phyloP scores from a whole-genome alignment of 257 asterid species.

The Perilla frutescens region DNA sequence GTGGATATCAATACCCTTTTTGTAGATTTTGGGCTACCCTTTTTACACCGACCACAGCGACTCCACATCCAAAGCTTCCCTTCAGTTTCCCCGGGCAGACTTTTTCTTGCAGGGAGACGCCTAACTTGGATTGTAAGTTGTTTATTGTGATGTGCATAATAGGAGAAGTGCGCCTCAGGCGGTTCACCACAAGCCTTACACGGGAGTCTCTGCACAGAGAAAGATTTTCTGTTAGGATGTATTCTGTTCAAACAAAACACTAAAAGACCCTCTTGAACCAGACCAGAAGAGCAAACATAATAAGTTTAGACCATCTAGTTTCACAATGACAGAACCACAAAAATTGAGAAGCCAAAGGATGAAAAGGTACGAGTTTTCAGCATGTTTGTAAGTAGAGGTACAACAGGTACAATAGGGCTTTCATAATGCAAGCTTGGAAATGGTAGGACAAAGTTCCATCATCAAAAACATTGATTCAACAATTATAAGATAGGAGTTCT shows the following conservation, averaged over 20 bases:
- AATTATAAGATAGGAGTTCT: constrained; percentile 22
- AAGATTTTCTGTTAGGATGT: not conserved
- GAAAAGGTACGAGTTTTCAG: constrained; percentile 9
- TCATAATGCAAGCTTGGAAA: constrained; percentile 4
- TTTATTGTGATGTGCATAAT: constrained; percentile 89
- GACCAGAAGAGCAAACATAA: not conserved
- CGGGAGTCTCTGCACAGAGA: constrained; percentile 63
- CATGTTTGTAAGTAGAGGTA: not conserved
- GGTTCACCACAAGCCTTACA: constrained; percentile 77
- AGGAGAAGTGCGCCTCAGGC: constrained; percentile 73
- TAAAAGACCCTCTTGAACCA: constrained; percentile 3
- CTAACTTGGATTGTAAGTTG: constrained; percentile 84
- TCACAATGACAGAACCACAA: not conserved
- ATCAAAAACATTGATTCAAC: constrained; percentile 17
- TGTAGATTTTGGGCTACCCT: constrained; percentile 63
- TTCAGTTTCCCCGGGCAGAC: constrained; percentile 78
- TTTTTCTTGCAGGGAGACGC: constrained; percentile 57
- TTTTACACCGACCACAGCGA: constrained; percentile 84
- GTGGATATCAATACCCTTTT: constrained; percentile 82
- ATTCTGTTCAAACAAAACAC: constrained; percentile 16
- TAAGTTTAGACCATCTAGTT: not conserved
- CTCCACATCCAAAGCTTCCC: constrained; percentile 99
- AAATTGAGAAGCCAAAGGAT: constrained; percentile 17
- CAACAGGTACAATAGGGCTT: not conserved
- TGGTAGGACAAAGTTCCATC: constrained; percentile 12